These are phyloP conservation scores for Fusarium miscanthi DNA, from an alignment of 2,329 filamentous ascomycete species.

Conservation along the genomic window DNA sequence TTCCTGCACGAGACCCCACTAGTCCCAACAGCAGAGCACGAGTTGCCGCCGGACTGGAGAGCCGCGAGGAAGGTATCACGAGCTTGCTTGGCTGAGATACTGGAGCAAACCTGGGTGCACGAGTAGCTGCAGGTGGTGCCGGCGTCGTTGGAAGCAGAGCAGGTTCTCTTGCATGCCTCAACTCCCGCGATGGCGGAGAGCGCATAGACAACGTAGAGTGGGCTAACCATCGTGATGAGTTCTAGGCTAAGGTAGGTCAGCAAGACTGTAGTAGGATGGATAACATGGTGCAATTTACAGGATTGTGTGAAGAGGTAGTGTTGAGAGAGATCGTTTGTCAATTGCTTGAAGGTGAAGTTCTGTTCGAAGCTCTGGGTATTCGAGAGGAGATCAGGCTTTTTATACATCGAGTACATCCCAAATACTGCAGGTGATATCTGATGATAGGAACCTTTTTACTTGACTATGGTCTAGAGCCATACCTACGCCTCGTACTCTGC, in stretches of 20 bases:
- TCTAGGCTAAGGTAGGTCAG: fast-evolving
- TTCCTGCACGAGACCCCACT: slow-evolving; percentile 3
- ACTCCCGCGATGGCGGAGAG: not conserved
- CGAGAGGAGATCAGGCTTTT: not conserved
- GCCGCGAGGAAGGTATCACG: slow-evolving; percentile 8
- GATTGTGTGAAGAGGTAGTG: not conserved
- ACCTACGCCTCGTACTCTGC: not conserved
- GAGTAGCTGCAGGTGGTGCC: slow-evolving; percentile 1
- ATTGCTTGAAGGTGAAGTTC: not conserved
- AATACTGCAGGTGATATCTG: fast-evolving
- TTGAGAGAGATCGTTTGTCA: fast-evolving
- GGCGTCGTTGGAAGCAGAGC: not conserved
- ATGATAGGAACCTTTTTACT: not conserved
- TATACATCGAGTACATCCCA: not conserved
- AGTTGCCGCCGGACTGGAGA: not conserved
- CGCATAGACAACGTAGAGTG: not conserved
- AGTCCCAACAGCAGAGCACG: slow-evolving; percentile 3
- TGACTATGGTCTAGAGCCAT: not conserved
- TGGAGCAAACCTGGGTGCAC: not conserved
- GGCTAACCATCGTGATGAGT: not conserved
- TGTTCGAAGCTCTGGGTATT: not conserved
- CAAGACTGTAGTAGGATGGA: fast-evolving
- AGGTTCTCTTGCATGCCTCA: slow-evolving; percentile 10
- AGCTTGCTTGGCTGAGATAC: not conserved
- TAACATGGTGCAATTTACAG: not conserved